Evolutionary conservation across 768 basidiomycete genomes (phyloP).

Genomic region (Tremella yokohamensis): DNA sequence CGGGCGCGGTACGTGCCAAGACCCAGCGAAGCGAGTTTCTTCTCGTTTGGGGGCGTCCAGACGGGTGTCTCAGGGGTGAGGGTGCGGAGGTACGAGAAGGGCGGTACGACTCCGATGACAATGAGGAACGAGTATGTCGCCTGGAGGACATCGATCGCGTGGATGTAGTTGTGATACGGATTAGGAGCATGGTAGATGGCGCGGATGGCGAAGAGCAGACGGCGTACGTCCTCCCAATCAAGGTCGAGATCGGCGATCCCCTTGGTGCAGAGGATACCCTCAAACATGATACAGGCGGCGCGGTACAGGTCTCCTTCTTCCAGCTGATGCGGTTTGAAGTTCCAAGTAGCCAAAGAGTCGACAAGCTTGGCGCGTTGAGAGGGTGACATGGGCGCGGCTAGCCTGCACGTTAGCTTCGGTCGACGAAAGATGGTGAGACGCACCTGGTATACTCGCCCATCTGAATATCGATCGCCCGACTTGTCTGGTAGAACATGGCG

Average conservation of each 20-base stretch:
- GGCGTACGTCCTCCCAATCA: constrained; percentile 62
- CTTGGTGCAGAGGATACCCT: constrained; percentile 73
- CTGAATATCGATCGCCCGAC: constrained; percentile 59
- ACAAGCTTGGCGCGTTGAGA: constrained; percentile 62
- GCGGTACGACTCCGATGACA: constrained; percentile 74
- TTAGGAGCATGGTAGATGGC: constrained; percentile 84
- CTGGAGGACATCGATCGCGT: constrained; percentile 93
- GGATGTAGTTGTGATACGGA: constrained; percentile 96
- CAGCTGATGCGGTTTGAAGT: constrained; percentile 83
- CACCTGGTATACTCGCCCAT: constrained; percentile 45
- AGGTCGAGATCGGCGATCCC: constrained; percentile 55
- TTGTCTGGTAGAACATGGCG: constrained; percentile 78
- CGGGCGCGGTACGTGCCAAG: constrained; percentile 39
- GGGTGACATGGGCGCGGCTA: constrained; percentile 55
- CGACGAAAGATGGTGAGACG: constrained; percentile 10
- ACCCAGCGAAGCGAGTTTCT: constrained; percentile 14
- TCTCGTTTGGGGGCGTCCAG: constrained; percentile 37
- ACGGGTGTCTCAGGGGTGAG: constrained; percentile 47
- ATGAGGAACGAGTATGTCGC: constrained; percentile 81
- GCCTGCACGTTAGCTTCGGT: constrained; percentile 9
- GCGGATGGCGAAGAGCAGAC: constrained; percentile 82
- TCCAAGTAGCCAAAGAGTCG: constrained; percentile 69
- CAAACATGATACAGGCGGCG: constrained; percentile 81
- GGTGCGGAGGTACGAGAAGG: constrained; percentile 63
- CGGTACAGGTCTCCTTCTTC: constrained; percentile 75